phyloP scores from a whole-genome alignment of 768 basidiomycete species.

The Leccinum boreale region DNA sequence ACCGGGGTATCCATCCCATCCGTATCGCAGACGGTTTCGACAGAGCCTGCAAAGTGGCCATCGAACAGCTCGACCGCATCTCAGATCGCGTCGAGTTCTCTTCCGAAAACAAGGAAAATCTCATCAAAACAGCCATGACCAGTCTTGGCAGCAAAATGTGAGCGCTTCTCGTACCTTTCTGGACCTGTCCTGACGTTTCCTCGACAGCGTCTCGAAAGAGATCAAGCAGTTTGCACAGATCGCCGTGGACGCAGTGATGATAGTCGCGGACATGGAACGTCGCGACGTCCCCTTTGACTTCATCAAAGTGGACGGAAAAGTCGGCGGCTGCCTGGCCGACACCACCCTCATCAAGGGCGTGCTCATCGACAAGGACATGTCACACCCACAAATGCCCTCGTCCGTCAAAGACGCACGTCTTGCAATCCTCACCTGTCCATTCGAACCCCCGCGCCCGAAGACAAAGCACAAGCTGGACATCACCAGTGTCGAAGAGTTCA shows the following conservation, averaged over 20 bases:
- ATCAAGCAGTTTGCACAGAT: constrained; percentile 95
- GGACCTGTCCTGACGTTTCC: constrained; percentile 1
- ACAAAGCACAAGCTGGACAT: constrained; percentile 99
- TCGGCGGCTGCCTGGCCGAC: constrained; percentile 94
- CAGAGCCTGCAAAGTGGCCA: constrained; percentile 85
- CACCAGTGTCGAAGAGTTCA: constrained; percentile 94
- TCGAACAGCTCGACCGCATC: constrained; percentile 86
- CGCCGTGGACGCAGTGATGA: constrained; percentile 93
- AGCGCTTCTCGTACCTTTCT: background rate
- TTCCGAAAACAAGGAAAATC: constrained; percentile 74
- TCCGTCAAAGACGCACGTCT: constrained; percentile 84
- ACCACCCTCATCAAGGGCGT: constrained; percentile 95
- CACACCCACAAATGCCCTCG: constrained; percentile 96
- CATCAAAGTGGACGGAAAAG: constrained; percentile 99
- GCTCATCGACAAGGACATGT: constrained; percentile 99
- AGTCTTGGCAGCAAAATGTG: constrained; percentile 98
- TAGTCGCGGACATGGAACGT: constrained; percentile 92
- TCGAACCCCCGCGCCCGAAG: constrained; percentile 98
- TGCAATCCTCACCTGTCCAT: constrained; percentile 97
- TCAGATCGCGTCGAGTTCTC: constrained; percentile 89
- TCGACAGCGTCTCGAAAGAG: constrained; percentile 89
- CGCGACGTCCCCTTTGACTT: constrained; percentile 96
- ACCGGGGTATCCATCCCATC: constrained; percentile 98
- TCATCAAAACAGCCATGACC: constrained; percentile 94
- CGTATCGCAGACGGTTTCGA: constrained; percentile 99